phyloP scores from a whole-genome alignment of 352 stramenopile species.

The Plasmopara muralis region DNA sequence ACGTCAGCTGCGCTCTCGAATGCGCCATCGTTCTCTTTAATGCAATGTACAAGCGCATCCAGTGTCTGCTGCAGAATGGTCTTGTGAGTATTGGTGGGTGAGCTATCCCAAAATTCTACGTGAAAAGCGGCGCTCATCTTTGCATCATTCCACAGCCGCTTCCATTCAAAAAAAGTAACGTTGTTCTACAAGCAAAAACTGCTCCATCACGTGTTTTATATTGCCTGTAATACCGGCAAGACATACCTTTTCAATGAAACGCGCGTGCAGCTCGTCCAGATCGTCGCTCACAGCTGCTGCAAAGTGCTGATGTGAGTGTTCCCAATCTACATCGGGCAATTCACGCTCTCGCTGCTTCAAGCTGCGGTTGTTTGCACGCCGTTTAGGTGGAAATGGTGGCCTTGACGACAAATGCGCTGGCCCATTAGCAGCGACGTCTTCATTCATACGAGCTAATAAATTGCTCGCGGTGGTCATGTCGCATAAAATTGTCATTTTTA shows the following conservation, averaged over 20 bases:
- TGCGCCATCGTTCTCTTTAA: conserved; percentile 21
- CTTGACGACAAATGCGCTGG: neutral
- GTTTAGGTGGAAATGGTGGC: conserved; percentile 19
- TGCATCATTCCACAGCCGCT: conserved; percentile 36
- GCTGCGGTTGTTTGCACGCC: conserved; percentile 6
- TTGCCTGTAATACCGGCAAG: neutral
- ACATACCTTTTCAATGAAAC: conserved; percentile 28
- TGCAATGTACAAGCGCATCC: conserved; percentile 34
- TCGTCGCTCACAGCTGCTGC: conserved; percentile 29
- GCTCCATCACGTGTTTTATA: no score
- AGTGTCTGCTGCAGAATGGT: conserved; percentile 49
- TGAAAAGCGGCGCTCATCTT: conserved; percentile 57
- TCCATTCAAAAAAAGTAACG: conserved; percentile 37
- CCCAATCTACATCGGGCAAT: conserved; percentile 23
- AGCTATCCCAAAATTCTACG: conserved; percentile 75
- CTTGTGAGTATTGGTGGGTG: conserved; percentile 45
- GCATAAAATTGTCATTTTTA: no score
- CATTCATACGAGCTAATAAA: no score
- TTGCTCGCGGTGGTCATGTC: no score
- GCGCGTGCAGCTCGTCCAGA: conserved; percentile 29
- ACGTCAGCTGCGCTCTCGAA: conserved; percentile 17
- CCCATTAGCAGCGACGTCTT: no score
- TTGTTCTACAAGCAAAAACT: conserved; percentile 14
- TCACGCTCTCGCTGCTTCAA: conserved; percentile 19
- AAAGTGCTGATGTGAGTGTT: conserved; percentile 35